These are phyloP conservation scores for Fragaria iinumae DNA, from an alignment of 306 rosid species.

Conservation along the genomic window DNA sequence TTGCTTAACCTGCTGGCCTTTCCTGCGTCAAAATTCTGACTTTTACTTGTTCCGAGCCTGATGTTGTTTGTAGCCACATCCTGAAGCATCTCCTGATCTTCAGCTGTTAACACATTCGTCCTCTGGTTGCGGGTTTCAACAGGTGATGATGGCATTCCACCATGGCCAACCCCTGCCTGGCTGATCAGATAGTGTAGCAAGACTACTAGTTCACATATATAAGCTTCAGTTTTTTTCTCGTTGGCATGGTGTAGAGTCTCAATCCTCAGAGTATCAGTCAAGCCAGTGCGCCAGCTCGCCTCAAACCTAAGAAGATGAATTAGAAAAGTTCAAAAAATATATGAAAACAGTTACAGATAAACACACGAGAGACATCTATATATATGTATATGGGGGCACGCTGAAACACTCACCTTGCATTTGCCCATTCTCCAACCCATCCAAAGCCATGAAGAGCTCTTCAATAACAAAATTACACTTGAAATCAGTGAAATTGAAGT, in stretches of 20 bases:
- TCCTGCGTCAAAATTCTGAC: constrained; percentile 65
- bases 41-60: constrained; percentile 72
- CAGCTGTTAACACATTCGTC: constrained; percentile 43
- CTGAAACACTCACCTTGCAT: constrained; percentile 56
- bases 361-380: constrained; percentile 2
- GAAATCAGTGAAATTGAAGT: constrained; percentile 17
- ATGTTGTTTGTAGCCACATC: constrained; percentile 55
- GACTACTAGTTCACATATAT: constrained; percentile 62
- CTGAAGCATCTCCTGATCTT: constrained; percentile 79
- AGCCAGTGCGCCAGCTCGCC: constrained; percentile 43
- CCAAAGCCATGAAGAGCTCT: constrained; percentile 93
- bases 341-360: constrained; percentile 3
- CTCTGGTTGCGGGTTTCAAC: constrained; percentile 56
- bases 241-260: constrained; percentile 84
- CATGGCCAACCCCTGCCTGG: constrained; percentile 52
- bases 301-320: constrained; percentile 51
- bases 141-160: constrained; percentile 66
- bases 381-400: neutral
- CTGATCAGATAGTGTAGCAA: constrained; percentile 80
- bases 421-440: constrained; percentile 94
- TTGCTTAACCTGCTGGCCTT: constrained; percentile 56
- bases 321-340: constrained; percentile 9
- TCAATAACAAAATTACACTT: constrained; percentile 20
- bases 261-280: constrained; percentile 51
- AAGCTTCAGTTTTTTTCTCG: constrained; percentile 64